phyloP scores from a whole-genome alignment of 768 basidiomycete genomes.

The Lactifluus volemus region DNA sequence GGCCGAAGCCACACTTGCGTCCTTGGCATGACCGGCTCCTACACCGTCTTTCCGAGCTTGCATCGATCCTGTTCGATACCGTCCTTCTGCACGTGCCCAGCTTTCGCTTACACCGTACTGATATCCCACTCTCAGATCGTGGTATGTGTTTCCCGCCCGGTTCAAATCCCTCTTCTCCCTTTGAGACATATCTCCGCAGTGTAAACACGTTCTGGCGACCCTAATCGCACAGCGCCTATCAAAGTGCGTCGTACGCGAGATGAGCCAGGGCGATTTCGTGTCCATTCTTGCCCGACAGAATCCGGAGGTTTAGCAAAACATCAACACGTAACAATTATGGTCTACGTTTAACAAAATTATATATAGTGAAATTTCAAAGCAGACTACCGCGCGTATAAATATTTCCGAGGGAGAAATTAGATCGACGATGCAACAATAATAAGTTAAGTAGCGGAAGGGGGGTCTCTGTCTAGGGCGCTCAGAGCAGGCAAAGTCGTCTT shows the following conservation, averaged over 20 bases:
- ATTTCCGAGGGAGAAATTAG: slow-evolving; percentile 1
- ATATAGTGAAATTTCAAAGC: slow-evolving; percentile 1
- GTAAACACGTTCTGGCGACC: slow-evolving; percentile 71
- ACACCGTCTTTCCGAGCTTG: slow-evolving; percentile 46
- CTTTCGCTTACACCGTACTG: slow-evolving; percentile 59
- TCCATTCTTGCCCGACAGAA: slow-evolving; percentile 33
- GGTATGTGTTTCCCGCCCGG: slow-evolving; percentile 32
- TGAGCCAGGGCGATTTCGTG: slow-evolving; percentile 42
- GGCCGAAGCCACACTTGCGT: slow-evolving; percentile 58
- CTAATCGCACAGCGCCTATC: slow-evolving; percentile 48
- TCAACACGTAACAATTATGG: not conserved
- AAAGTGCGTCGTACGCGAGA: slow-evolving; percentile 41
- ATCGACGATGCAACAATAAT: not conserved
- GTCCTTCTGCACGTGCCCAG: slow-evolving; percentile 67
- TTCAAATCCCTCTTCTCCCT: not conserved
- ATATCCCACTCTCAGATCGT: slow-evolving; percentile 51
- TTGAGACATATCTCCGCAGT: slow-evolving; percentile 35
- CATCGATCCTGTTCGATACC: slow-evolving; percentile 29
- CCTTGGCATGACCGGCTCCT: slow-evolving; percentile 53
- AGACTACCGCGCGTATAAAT: not conserved
- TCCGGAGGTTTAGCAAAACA: not conserved
- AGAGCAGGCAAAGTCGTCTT: not conserved
- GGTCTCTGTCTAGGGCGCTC: not conserved
- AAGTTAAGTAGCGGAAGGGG: not conserved
- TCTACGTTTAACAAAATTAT: not conserved